phyloP scores from a whole-genome alignment of 441 rosid genomes.

The Euphorbia celastroides region DNA sequence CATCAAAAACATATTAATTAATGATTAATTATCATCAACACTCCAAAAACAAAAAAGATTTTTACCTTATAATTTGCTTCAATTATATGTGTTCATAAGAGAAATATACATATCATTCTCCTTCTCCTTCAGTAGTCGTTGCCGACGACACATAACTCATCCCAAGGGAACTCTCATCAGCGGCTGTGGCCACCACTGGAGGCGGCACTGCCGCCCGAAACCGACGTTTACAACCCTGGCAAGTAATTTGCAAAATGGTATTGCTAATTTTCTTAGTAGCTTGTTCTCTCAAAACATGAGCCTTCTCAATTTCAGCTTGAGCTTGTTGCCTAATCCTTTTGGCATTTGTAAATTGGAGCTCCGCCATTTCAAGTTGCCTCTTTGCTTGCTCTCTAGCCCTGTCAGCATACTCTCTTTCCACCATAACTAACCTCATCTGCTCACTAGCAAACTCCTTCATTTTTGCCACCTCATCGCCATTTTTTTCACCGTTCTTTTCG shows the following conservation, averaged over 20 bases:
- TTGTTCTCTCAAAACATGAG: constrained; percentile 59
- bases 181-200: constrained; percentile 28
- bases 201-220: constrained; percentile 42
- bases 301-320: constrained; percentile 73
- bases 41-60: constrained; percentile 15
- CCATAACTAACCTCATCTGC: constrained; percentile 64
- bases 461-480: constrained; percentile 25
- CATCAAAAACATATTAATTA: not conserved
- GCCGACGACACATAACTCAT: constrained; percentile 89
- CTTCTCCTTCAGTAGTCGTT: constrained; percentile 72
- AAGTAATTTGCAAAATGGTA: constrained; percentile 74
- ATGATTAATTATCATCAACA: constrained; percentile 15
- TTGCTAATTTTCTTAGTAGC: constrained; percentile 67
- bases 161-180: constrained; percentile 69
- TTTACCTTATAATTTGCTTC: not conserved
- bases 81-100: not conserved
- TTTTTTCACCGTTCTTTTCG: constrained; percentile 7
- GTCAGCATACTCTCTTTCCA: constrained; percentile 76
- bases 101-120: constrained; percentile 21
- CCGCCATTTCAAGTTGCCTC: constrained; percentile 80
- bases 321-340: constrained; percentile 86
- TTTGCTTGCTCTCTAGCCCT: constrained; percentile 72
- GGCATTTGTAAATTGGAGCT: constrained; percentile 71
- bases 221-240: constrained; percentile 76
- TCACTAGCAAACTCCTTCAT: constrained; percentile 42